A percentile compares a stretch with the other conserved stretches of the same genome.
These are phyloP conservation scores for Collybia sp. DNA, from an alignment of 768 basidiomycete genomes.

Conservation along the genomic window DNA sequence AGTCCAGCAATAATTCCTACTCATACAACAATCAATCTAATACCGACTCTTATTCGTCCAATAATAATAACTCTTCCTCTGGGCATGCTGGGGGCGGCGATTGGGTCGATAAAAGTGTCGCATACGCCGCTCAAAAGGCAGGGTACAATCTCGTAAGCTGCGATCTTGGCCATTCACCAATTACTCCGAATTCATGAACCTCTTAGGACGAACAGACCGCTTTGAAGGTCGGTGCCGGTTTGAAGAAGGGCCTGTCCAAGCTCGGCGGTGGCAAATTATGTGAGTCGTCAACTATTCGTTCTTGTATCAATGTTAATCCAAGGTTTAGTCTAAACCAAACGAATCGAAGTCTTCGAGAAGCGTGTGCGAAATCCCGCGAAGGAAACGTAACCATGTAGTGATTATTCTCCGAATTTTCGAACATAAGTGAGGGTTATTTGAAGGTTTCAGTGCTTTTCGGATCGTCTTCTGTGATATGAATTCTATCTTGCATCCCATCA, in stretches of 20 bases:
- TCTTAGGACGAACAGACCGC: conserved; percentile 31
- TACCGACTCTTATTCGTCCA: conserved; percentile 11
- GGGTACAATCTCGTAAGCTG: conserved; percentile 34
- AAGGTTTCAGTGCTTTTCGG: no score
- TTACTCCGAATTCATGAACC: neutral
- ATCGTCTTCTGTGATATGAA: no score
- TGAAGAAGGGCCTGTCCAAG: conserved; percentile 30
- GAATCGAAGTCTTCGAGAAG: no score
- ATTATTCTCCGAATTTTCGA: no score
- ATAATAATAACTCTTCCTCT: conserved; percentile 8
- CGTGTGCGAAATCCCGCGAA: no score
- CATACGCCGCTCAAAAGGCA: conserved; percentile 29
- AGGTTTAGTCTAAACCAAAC: no score
- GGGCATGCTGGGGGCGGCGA: conserved; percentile 13
- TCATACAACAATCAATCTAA: conserved; percentile 4
- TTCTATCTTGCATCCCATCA: no score
- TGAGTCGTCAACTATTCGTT: no score
- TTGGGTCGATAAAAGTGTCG: conserved; percentile 35
- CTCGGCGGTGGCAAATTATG: conserved; percentile 19
- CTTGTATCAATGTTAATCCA: no score
- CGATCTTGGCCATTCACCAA: neutral
- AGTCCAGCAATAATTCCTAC: conserved; percentile 8
- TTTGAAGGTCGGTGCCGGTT: conserved; percentile 29
- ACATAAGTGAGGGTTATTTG: no score
- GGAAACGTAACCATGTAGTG: no score